Base-by-base conservation (phyloP, 202 grass and related monocot species). In the Schoenoplectus tabernaemontani region DNA sequence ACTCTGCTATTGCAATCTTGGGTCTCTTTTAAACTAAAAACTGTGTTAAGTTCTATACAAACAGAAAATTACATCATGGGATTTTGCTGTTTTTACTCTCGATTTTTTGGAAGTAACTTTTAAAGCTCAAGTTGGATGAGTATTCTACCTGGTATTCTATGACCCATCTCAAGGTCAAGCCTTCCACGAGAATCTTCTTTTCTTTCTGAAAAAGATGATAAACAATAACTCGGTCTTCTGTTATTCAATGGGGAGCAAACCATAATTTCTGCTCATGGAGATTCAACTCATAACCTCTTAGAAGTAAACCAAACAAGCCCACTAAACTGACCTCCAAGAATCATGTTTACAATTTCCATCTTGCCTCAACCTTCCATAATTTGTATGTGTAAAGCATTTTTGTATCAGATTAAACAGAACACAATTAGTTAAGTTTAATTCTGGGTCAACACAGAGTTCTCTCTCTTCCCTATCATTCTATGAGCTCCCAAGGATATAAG, bases 151-250 rank as follows among this genome's bases (percentile, higher is more conserved):
- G 84, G 75, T 13, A 62, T 83, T 39, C 78, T 28, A 33, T 54
- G 9, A 71, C 86, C 84, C 79, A 86, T 65, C 33, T 81, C 85
- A 51, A 60, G 81, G 44, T 83, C 84, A 84, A 82, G 81, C 46
- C 33, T 88, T 68, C 53, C 63, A 71, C 84, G 48, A 66, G 65
- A 84, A 81, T 84, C 73, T 54, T 84, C 79, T 84, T 88, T 85
- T 53, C 73, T 78, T 82, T 82, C 88, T 93, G 64, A 63, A n/a
- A 80, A 85, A 51, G 47, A 47, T 76, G 39, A 12, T 23, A 56
- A 43, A 83, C 16, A 64, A 81, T 43, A 90, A 57, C 57, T 61
- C 24, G 42, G 19, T 68, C 8, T 19, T 74, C 28, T 74, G 12
- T 54, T n/a, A n/a, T 78, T 28, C 16, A 15, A 26, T 23, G 51